These are phyloP conservation scores for Cercospora sp. DNA, from an alignment of 2,329 filamentous ascomycete species.

Conservation along the genomic window DNA sequence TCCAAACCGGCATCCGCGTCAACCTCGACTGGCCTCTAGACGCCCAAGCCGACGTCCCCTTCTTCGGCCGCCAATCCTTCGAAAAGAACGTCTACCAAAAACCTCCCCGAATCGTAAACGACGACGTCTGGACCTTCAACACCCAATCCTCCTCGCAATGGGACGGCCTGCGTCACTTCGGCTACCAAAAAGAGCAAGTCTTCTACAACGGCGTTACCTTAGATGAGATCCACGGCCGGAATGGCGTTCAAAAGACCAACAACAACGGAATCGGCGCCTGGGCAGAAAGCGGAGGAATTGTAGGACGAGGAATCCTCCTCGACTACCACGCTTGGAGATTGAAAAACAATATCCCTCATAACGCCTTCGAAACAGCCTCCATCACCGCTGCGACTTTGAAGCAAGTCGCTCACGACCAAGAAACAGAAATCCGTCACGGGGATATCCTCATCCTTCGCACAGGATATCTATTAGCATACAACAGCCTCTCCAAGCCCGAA, in stretches of 20 bases:
- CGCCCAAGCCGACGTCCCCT: conserved; percentile 53
- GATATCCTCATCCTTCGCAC: conserved; percentile 55
- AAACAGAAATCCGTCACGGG: conserved; percentile 56
- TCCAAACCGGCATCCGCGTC: conserved; percentile 57
- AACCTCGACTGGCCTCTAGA: conserved; percentile 63
- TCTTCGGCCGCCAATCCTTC: conserved; percentile 59
- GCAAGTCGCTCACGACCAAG: conserved; percentile 49
- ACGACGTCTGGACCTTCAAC: conserved; percentile 56
- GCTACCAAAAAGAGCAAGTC: conserved; percentile 48
- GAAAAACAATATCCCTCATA: conserved; percentile 41
- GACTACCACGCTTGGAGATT: conserved; percentile 55
- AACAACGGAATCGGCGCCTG: conserved; percentile 51
- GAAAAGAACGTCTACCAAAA: conserved; percentile 56
- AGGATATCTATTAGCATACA: conserved; percentile 49
- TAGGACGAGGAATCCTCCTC: conserved; percentile 56
- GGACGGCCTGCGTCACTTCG: conserved; percentile 57
- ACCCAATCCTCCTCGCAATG: conserved; percentile 38
- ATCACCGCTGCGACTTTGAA: conserved; percentile 46
- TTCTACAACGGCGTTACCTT: conserved; percentile 44
- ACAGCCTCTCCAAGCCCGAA: conserved; percentile 41
- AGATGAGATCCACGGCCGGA: conserved; percentile 43
- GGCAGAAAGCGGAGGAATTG: conserved; percentile 54
- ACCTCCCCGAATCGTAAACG: conserved; percentile 56
- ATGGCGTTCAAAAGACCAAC: conserved; percentile 38
- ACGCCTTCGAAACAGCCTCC: conserved; percentile 38